phyloP scores from a whole-genome alignment of 768 basidiomycete genomes.

The Naganishia vishniacii region DNA sequence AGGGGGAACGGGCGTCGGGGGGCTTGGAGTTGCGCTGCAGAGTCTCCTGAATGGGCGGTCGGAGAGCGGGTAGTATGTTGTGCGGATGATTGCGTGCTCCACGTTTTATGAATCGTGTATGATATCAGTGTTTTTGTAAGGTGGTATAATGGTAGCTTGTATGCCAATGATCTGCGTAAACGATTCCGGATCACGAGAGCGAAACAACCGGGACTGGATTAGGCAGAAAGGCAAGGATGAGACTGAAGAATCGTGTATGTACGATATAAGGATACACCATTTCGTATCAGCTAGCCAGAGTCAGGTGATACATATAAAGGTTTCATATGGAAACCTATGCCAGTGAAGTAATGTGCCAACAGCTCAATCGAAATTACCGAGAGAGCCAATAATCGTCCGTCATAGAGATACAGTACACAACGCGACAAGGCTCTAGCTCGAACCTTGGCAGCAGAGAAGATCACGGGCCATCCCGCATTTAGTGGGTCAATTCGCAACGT shows the following conservation, averaged over 20 bases:
- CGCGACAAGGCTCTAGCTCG: too few relatives aligned
- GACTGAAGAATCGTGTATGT: too few relatives aligned
- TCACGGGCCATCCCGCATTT: background rate
- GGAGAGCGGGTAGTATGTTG: background rate
- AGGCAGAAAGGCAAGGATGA: too few relatives aligned
- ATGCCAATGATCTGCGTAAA: too few relatives aligned
- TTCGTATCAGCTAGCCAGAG: background rate
- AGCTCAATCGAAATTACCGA: background rate
- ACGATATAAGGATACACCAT: too few relatives aligned
- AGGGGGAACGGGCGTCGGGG: background rate
- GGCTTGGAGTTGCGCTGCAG: background rate
- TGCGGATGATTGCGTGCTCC: too few relatives aligned
- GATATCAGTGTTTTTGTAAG: too few relatives aligned
- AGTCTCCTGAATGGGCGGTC: background rate
- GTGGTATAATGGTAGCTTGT: too few relatives aligned
- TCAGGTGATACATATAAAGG: background rate
- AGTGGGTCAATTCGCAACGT: conserved; percentile 15
- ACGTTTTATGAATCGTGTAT: too few relatives aligned
- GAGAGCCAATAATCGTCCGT: background rate
- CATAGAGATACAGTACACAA: background rate
- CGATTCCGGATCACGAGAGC: too few relatives aligned
- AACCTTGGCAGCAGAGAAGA: background rate
- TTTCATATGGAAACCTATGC: background rate
- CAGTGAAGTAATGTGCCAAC: background rate
- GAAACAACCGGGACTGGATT: too few relatives aligned